Conservation (phyloP, 345 rosid species). For the Dovyalis caffra region DNA sequence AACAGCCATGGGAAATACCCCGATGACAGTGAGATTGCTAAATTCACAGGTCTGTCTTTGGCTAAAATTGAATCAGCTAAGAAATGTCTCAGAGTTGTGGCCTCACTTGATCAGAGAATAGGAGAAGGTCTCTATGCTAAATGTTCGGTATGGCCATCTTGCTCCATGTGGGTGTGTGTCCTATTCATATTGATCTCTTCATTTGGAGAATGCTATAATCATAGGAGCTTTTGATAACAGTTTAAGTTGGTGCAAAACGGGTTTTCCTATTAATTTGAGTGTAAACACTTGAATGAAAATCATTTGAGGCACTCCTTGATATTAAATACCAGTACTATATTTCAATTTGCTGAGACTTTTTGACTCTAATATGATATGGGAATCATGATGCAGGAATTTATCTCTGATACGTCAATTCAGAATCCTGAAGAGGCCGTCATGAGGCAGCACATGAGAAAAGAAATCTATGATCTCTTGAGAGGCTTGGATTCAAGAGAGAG, state of each 20-base stretch:
- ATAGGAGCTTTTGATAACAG: too few species aligned
- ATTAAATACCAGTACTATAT: neutral
- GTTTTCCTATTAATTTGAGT: neutral
- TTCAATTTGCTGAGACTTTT: conserved; percentile 1
- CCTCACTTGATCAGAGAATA: conserved; percentile 65
- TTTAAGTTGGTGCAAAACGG: neutral
- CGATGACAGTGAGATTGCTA: conserved; percentile 58
- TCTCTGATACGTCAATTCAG: conserved; percentile 46
- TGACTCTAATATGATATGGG: conserved; percentile 4
- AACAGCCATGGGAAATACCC: conserved; percentile 52
- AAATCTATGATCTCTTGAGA: conserved; percentile 45
- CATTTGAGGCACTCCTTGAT: neutral
- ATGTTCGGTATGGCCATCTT: conserved; percentile 46
- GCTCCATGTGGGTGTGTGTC: neutral
- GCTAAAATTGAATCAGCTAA: conserved; percentile 70
- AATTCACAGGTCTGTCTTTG: conserved; percentile 55
- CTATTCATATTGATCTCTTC: too few species aligned
- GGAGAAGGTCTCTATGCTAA: conserved; percentile 51
- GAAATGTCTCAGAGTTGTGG: conserved; percentile 68
- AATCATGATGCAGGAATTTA: conserved; percentile 49
- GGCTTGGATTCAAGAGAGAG: conserved; percentile 66
- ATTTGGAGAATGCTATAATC: too few species aligned
- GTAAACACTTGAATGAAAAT: neutral
- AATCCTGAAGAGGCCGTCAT: conserved; percentile 52
- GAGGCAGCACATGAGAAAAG: conserved; percentile 56